phyloP scores from a whole-genome alignment of 164 flowering plant species.

The Macadamia tetraphylla region DNA sequence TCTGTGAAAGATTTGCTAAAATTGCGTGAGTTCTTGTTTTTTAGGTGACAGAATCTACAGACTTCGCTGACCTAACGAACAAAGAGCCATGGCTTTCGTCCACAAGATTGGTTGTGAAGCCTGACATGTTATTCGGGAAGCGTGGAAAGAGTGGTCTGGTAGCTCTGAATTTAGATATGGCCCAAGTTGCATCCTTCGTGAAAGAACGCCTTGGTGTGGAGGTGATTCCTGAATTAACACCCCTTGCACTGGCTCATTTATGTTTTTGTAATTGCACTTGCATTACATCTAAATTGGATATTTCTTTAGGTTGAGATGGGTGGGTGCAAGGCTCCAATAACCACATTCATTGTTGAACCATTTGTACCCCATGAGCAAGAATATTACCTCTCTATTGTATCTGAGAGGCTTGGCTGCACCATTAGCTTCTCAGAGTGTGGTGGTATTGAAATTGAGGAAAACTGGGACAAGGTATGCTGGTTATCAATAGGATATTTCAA shows the following conservation, averaged over 20 bases:
- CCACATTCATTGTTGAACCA: constrained; percentile 91
- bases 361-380: constrained; percentile 86
- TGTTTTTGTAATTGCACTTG: neutral
- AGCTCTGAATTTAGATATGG: constrained; percentile 76
- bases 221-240: constrained; percentile 31
- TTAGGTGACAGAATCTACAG: constrained; percentile 67
- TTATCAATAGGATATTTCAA: neutral
- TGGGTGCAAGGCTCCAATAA: constrained; percentile 89
- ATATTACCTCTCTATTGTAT: constrained; percentile 69
- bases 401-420: constrained; percentile 83
- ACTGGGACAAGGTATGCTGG: constrained; percentile 84
- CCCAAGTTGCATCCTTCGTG: constrained; percentile 81
- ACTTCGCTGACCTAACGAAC: constrained; percentile 63
- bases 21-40: neutral
- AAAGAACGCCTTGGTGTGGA: constrained; percentile 72
- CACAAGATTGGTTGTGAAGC: constrained; percentile 78
- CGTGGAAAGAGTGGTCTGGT: constrained; percentile 97
- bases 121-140: constrained; percentile 96
- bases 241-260: neutral
- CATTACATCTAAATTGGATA: neutral
- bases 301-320: constrained; percentile 82
- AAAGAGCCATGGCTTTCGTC: constrained; percentile 86
- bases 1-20: neutral
- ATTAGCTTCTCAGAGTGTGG: constrained; percentile 95
- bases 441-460: constrained; percentile 95